Percentiles rank a stretch among this genome's conserved stretches.
Evolutionary conservation across 148 eudicot species (phyloP).

Genomic region (Cornus controversa): DNA sequence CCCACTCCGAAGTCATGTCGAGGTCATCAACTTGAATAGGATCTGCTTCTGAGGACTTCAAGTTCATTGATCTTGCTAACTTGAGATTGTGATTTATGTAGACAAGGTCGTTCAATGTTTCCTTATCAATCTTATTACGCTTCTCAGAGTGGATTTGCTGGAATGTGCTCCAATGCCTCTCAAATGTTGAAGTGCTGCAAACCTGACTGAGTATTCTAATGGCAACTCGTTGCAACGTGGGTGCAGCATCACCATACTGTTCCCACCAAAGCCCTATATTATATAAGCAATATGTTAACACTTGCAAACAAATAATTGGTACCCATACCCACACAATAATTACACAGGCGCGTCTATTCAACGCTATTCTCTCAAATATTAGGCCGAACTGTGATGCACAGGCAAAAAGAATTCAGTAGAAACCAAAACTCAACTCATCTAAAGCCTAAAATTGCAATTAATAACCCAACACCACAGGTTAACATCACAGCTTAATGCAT

Average conservation of each 20-base stretch:
- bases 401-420: too few relatives aligned
- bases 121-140: constrained; percentile 91
- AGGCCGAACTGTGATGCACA: not conserved
- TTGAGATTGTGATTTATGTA: constrained; percentile 77
- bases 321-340: not conserved
- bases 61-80: constrained; percentile 46
- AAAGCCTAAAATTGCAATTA: too few relatives aligned
- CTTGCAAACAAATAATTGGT: not conserved
- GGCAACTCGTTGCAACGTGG: constrained; percentile 75
- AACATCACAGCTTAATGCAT: too few relatives aligned
- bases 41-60: constrained; percentile 52
- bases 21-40: constrained; percentile 81
- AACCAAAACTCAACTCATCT: not conserved
- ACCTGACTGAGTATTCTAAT: constrained; percentile 88
- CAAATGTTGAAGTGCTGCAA: constrained; percentile 67
- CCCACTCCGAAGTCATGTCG: constrained; percentile 96
- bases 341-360: not conserved
- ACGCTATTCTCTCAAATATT: not conserved
- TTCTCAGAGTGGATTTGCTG: constrained; percentile 90
- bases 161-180: constrained; percentile 77
- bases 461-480: too few relatives aligned
- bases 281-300: not conserved
- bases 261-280: constrained; percentile 94
- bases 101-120: constrained; percentile 60
- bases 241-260: constrained; percentile 92